Base-by-base conservation (phyloP, 192 early-diverging fungal species). In the Jimgerdemannia lactiflua region DNA sequence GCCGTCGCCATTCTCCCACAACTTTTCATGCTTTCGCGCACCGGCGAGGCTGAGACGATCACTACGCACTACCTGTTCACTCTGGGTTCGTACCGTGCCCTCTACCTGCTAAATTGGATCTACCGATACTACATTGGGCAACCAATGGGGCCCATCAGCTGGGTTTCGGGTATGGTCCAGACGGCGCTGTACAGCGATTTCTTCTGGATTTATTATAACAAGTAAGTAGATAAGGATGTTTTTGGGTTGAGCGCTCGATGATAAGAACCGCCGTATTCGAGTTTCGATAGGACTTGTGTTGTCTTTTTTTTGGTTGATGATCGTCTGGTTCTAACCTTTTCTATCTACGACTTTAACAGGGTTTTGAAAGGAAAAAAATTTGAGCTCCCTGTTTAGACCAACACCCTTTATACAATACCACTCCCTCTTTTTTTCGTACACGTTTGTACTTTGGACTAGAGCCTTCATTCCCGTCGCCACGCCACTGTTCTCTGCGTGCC, bases 1-100 rank as follows among this genome's bases (percentile, higher is more conserved):
- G 86, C 97, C 4, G 95, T 97, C 0, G 98, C 98, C 4, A 99
- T 99, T 80, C 83, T 99, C 71, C 98, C 98, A 41, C 98, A 99
- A 77, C 89, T 99, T 14, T 98, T 98, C 86, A 96, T 97, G 87
- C 86, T 99, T 76, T 90, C 92, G n/a, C 91, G 96, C 70, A 98
- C 97, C 3, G 96, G 97, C 41, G 97, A 99, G 82, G 97, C 97
- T 10, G 97, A 99, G 81, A 98, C 96, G n/a, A 98, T 99, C 82
- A 99, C 97, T 7, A 95, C 96, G 10, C 98, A 99, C 83, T 99
- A 99, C 81, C 83, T 99, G 64, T 99, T 99, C 89, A 95, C 97
- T 3, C 79, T 99, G 65, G 98, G 98, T 8, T 94, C 91, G 9
- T 97, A 79, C 89, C 82, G 85, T 43, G 80, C 70, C 11, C 40